Evolutionary conservation across 306 rosid genomes (phyloP).

Genomic region (Lathyrus tuberosus): DNA sequence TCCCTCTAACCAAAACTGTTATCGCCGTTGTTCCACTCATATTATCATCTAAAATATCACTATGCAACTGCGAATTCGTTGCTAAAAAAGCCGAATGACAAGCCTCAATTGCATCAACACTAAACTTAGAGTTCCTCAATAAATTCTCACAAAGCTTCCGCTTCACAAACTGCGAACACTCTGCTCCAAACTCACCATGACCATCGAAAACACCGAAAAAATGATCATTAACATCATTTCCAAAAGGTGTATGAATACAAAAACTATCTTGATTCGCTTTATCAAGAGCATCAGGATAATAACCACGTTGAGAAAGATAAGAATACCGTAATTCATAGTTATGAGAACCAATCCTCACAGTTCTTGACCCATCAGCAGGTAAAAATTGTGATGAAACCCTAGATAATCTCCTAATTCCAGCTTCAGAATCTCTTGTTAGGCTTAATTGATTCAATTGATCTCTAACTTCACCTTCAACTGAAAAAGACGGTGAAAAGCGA

Average conservation of each 20-base stretch:
- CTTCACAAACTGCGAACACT: slow-evolving; percentile 89
- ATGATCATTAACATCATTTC: slow-evolving; percentile 71
- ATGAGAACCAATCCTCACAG: slow-evolving; percentile 59
- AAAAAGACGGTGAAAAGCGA: slow-evolving; percentile 51
- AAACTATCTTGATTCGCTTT: slow-evolving; percentile 98
- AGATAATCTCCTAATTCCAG: slow-evolving; percentile 74
- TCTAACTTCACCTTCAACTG: slow-evolving; percentile 50
- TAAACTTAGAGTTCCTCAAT: slow-evolving; percentile 63
- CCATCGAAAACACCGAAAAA: slow-evolving; percentile 97
- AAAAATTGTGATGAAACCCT: slow-evolving; percentile 95
- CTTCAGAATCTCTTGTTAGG: slow-evolving; percentile 67
- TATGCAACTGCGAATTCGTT: slow-evolving; percentile 77
- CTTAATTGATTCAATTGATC: slow-evolving; percentile 58
- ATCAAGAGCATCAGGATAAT: slow-evolving; percentile 95
- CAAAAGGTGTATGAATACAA: slow-evolving; percentile 91
- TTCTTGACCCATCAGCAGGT: slow-evolving; percentile 85
- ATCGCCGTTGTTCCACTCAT: slow-evolving; percentile 98
- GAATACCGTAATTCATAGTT: slow-evolving; percentile 74
- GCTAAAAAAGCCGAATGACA: slow-evolving; percentile 70
- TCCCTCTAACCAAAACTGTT: slow-evolving; percentile 82
- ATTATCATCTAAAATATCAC: slow-evolving; percentile 74
- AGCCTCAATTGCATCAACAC: slow-evolving; percentile 76
- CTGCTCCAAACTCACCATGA: slow-evolving; percentile 89
- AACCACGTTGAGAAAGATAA: slow-evolving; percentile 85
- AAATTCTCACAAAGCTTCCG: slow-evolving; percentile 86